Conservation (phyloP, 345 rosid genomes). For the Pelargonium nanum region DNA sequence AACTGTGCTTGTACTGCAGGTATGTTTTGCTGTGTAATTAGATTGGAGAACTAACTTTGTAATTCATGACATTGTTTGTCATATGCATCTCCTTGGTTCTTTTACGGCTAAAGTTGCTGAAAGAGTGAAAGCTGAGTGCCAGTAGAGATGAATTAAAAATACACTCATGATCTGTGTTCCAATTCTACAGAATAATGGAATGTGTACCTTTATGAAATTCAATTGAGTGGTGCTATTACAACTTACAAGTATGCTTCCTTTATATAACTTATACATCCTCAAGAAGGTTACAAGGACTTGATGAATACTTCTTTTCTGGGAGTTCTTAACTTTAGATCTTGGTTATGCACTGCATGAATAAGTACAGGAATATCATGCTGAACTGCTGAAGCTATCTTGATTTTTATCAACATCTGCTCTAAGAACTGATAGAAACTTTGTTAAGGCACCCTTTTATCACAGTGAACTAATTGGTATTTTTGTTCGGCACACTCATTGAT, state of each 20-base stretch:
- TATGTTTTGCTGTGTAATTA: conserved; percentile 10
- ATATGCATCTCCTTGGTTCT: not conserved
- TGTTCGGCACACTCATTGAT: not conserved
- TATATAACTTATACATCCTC: no score
- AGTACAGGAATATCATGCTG: no score
- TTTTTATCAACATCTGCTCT: no score
- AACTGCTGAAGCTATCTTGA: no score
- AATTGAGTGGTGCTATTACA: not conserved
- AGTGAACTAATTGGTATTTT: not conserved
- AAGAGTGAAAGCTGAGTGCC: not conserved
- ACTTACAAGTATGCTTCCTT: no score
- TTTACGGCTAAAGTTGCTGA: not conserved
- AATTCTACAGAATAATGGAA: no score
- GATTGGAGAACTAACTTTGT: not conserved
- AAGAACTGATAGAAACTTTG: not conserved
- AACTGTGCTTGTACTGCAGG: conserved; percentile 98
- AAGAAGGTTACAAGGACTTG: not conserved
- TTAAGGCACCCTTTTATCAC: not conserved
- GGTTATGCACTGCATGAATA: not conserved
- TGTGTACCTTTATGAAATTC: not conserved
- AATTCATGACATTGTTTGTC: not conserved
- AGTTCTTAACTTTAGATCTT: no score
- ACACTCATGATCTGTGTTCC: not conserved
- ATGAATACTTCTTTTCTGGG: not conserved
- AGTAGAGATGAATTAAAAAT: not conserved